phyloP scores from a whole-genome alignment of 208 protist genomes.

The Baffinella frigidus region DNA sequence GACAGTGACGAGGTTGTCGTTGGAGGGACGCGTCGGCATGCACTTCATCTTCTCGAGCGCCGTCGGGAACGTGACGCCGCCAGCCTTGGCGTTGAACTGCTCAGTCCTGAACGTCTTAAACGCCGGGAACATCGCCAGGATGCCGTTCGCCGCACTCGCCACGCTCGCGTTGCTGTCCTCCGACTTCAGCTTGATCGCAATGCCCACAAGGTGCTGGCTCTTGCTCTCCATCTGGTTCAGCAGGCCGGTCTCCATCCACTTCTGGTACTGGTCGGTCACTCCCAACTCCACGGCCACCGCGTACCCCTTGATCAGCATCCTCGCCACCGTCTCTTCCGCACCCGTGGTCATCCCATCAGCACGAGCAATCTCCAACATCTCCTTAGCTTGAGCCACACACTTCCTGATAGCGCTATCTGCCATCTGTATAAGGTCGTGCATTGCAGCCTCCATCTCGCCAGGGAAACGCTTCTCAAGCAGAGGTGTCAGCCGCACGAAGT shows the following conservation, averaged over 20 bases:
- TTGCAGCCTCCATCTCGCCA: too few relatives aligned
- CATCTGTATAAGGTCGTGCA: neutral
- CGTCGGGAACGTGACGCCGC: neutral
- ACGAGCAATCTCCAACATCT: neutral
- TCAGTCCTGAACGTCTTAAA: constrained; percentile 13
- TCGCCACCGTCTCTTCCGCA: neutral
- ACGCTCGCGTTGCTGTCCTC: neutral
- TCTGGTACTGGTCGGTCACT: neutral
- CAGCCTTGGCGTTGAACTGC: constrained; percentile 18
- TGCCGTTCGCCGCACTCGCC: neutral
- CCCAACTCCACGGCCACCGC: neutral
- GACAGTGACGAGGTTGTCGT: too few relatives aligned
- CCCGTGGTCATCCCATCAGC: too few relatives aligned
- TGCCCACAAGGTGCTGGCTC: neutral
- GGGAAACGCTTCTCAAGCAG: too few relatives aligned
- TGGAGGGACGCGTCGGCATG: too few relatives aligned
- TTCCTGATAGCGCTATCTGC: neutral
- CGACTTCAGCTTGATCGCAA: neutral
- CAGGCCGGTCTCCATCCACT: neutral
- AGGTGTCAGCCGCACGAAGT: too few relatives aligned
- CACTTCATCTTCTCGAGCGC: neutral
- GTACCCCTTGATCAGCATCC: neutral
- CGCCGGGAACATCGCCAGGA: neutral
- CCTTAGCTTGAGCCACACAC: neutral
- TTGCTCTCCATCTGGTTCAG: neutral